Conservation (phyloP, 164 flowering plant species). For the Saururus chinensis region DNA sequence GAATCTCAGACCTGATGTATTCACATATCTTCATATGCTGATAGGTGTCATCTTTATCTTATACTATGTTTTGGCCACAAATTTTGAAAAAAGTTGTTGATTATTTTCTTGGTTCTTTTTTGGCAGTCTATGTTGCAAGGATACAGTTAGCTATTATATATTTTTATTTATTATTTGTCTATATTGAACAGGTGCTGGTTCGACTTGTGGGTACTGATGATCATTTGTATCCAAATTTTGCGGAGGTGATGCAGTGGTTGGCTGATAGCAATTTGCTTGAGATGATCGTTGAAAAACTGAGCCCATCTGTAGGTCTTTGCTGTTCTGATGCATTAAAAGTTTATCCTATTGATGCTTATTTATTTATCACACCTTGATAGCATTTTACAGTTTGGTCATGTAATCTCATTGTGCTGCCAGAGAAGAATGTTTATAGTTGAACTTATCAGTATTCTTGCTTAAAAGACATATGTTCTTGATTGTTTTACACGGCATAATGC, state of each 20-base stretch:
- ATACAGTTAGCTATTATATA: neutral
- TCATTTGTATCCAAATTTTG: slow-evolving; percentile 71
- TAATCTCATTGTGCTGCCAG: neutral
- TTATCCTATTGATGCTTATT: neutral
- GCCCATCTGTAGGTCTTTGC: slow-evolving; percentile 60
- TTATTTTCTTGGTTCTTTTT: neutral
- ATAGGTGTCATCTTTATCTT: neutral
- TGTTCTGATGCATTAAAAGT: neutral
- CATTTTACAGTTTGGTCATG: too few species aligned
- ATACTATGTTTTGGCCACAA: neutral
- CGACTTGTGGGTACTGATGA: slow-evolving; percentile 94
- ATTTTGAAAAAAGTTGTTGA: neutral
- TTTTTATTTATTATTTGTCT: neutral
- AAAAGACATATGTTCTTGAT: too few species aligned
- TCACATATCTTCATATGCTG: neutral
- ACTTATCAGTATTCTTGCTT: too few species aligned
- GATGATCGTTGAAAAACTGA: slow-evolving; percentile 94
- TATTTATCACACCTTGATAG: neutral
- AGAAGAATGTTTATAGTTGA: too few species aligned
- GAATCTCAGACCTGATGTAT: neutral
- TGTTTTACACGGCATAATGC: too few species aligned
- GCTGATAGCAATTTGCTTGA: slow-evolving; percentile 85
- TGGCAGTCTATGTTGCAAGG: neutral
- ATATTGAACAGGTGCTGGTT: slow-evolving; percentile 57
- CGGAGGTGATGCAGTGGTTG: slow-evolving; percentile 95